These are phyloP conservation scores for Trametes hirsuta DNA, from an alignment of 1,284 basidiomycete species.

Conservation along the genomic window DNA sequence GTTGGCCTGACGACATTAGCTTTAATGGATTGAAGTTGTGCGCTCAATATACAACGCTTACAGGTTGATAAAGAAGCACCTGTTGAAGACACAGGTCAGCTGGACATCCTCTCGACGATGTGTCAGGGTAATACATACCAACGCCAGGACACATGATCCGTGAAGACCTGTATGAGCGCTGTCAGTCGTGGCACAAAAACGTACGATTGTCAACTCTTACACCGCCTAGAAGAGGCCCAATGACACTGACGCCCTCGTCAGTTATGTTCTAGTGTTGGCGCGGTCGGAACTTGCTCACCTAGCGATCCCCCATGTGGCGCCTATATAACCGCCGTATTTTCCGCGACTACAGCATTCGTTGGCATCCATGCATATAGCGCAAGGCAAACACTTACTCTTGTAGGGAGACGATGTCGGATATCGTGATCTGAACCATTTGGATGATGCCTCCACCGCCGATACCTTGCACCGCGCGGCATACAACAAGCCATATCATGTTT, in stretches of 20 bases:
- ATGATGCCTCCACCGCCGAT: conserved; percentile 82
- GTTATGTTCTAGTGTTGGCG: not conserved
- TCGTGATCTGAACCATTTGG: conserved; percentile 68
- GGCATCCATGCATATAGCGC: not conserved
- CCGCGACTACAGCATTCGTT: conserved; percentile 56
- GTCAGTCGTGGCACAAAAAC: conserved; percentile 2
- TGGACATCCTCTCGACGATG: too few species aligned
- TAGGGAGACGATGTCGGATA: conserved; percentile 80
- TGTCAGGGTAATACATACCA: conserved; percentile 47
- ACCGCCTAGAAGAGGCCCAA: conserved; percentile 78
- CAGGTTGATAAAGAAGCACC: conserved; percentile 80
- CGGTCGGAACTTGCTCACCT: conserved; percentile 39
- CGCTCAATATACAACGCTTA: conserved; percentile 33
- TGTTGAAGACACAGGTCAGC: conserved; percentile 25
- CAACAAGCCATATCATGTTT: conserved; percentile 73
- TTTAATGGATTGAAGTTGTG: not conserved
- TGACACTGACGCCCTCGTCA: conserved; percentile 49
- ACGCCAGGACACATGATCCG: conserved; percentile 76
- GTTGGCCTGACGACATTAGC: conserved; percentile 56
- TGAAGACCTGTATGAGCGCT: conserved; percentile 50
- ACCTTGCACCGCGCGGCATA: conserved; percentile 80
- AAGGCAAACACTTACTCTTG: conserved; percentile 57
- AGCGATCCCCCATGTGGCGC: conserved; percentile 82
- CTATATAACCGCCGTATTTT: conserved; percentile 73
- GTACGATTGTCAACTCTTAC: conserved; percentile 42